A percentile compares a stretch with the other conserved stretches of the same genome.
These are phyloP conservation scores for Talaromyces sp. DNA, from an alignment of 2,329 filamentous ascomycete genomes.

Conservation along the genomic window DNA sequence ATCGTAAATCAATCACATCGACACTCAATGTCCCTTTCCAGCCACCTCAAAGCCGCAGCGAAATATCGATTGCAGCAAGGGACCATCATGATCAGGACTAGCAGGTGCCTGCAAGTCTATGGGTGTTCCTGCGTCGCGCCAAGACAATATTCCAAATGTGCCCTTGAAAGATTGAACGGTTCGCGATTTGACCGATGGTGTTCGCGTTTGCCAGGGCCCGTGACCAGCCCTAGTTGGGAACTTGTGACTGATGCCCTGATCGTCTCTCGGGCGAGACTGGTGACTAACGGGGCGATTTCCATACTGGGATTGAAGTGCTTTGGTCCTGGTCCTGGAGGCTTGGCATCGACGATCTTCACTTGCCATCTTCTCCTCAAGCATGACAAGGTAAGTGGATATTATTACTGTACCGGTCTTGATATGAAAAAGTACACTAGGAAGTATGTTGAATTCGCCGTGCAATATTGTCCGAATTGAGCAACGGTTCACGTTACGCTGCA, in stretches of 20 bases:
- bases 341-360: constrained; percentile 8
- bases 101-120: neutral
- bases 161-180: neutral
- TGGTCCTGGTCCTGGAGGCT: constrained; percentile 1
- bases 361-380: neutral
- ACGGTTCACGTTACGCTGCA: neutral
- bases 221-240: neutral
- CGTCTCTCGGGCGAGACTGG: neutral
- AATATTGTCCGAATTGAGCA: neutral
- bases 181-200: neutral
- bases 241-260: neutral
- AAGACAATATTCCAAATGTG: constrained; percentile 3
- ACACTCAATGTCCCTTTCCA: neutral
- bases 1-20: neutral
- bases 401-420: neutral
- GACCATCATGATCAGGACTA: neutral
- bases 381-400: neutral
- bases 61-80: constrained; percentile 9
- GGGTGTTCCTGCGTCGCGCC: constrained; percentile 10
- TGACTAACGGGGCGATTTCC: neutral
- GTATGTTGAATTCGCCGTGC: neutral
- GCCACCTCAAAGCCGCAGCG: neutral
- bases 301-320: neutral
- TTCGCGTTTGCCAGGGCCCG: constrained; percentile 1
- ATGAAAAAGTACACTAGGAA: neutral